Evolutionary conservation across 2,329 filamentous ascomycete genomes (phyloP).

Genomic region (Colletotrichum camelliae): DNA sequence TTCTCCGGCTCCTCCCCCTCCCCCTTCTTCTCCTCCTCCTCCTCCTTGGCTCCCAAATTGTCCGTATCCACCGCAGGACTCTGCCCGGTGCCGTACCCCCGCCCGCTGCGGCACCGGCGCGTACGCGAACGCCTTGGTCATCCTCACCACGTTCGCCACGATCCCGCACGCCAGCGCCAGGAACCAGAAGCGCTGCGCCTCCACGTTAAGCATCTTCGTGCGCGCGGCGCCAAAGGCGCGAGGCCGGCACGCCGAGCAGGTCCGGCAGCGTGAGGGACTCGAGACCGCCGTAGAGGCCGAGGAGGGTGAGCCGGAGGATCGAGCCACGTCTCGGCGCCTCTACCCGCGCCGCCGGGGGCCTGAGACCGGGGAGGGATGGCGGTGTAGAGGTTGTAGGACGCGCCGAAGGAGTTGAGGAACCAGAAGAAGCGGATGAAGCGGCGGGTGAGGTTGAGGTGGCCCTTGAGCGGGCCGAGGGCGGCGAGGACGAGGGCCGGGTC

Average conservation of each 20-base stretch:
- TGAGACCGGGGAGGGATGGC: conserved; percentile 22
- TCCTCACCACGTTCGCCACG: conserved; percentile 44
- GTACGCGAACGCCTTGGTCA: conserved; percentile 41
- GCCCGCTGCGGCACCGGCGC: conserved; percentile 38
- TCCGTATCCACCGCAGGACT: conserved; percentile 21
- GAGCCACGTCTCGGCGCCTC: conserved; percentile 47
- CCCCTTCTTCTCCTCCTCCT: background rate
- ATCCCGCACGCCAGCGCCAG: conserved; percentile 62
- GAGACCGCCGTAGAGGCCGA: conserved; percentile 71
- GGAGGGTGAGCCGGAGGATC: conserved; percentile 64
- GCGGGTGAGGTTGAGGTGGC: conserved; percentile 53
- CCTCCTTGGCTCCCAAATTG: conserved; percentile 19
- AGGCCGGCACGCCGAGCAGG: conserved; percentile 50
- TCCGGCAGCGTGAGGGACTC: conserved; percentile 69
- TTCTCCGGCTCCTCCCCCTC: conserved; percentile 1
- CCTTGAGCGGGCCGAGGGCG: conserved; percentile 40
- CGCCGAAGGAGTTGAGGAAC: conserved; percentile 65
- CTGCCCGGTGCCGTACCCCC: conserved; percentile 30
- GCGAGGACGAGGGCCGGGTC: conserved; percentile 9
- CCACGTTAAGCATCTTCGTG: conserved; percentile 53
- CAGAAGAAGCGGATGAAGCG: conserved; percentile 73
- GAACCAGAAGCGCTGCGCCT: conserved; percentile 76
- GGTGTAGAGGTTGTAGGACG: conserved; percentile 50
- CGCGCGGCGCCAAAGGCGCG: conserved; percentile 55
- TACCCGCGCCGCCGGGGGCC: background rate